Evolutionary conservation across 257 asterid genomes (phyloP), one percentile per base, ranked within the genome.

Genomic region (Fraxinus pennsylvanica): DNA sequence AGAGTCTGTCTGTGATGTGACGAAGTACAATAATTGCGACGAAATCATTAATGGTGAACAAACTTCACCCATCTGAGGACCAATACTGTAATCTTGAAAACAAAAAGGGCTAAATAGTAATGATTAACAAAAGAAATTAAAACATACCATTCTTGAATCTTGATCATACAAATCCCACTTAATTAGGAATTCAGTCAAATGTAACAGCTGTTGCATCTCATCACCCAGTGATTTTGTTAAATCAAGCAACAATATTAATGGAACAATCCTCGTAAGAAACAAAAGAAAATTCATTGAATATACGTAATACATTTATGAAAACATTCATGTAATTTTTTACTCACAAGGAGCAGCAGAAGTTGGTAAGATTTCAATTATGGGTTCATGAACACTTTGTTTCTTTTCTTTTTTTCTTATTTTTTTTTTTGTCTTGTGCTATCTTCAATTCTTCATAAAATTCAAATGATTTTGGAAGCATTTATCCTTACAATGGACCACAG

Each of bases 341-440:
- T 45, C 19, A 13, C 19, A 45, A 45, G 54, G 13, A 45, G 19
- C 5, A 45, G 32, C 32, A 63, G 68, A 63, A 63, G 32, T 63
- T 63, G 68, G 68, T 25, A 63, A 63, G 69, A 63, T 63, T 63
- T 63, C 69, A 63, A 63, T 63, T 63, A 63, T 25, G 69, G 33
- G 69, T 25, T 63, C 68, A 63, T 63, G 69, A 63, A 30, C 32
- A 25, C 69, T 17, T 63, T 63, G 33, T 25, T 25, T 25, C 27
- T 25, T 25, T 25, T 25, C 27, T 25, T 25, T 25, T 25, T 25
- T 25, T 25, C 27, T 25, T 25, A 25, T 25, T 25, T 25, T 25
- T 61, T 61, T 25, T 61, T 61, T 1, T 61, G 14, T 22, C 27
- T 59, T 6, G 32, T 61, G 25, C 68, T 9, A 54, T 21, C 9